phyloP scores from a whole-genome alignment of 2,329 filamentous ascomycete genomes.

The Trichoderma pleuroti region DNA sequence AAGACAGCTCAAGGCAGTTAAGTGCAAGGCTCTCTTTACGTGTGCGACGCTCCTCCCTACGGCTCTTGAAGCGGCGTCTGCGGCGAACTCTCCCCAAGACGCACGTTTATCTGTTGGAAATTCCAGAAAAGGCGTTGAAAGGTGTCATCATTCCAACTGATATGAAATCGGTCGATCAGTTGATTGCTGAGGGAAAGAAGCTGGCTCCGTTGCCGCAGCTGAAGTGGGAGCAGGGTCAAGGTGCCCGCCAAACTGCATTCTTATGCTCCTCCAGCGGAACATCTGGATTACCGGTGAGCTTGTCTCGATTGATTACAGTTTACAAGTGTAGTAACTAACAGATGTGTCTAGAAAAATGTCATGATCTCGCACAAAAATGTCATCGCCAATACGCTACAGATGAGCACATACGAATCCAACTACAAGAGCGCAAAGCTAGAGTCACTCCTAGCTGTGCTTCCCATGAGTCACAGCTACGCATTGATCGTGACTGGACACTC shows the following conservation, averaged over 20 bases:
- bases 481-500: constrained; percentile 67
- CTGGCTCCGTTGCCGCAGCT: constrained; percentile 43
- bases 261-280: constrained; percentile 73
- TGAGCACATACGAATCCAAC: constrained; percentile 42
- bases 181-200: constrained; percentile 54
- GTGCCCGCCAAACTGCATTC: constrained; percentile 61
- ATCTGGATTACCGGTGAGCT: constrained; percentile 62
- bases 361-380: constrained; percentile 75
- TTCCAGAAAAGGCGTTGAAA: constrained; percentile 51
- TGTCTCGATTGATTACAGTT: neutral
- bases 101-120: constrained; percentile 62
- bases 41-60: constrained; percentile 60
- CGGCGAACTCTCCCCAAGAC: constrained; percentile 57
- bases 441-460: constrained; percentile 59
- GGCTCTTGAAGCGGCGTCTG: constrained; percentile 59
- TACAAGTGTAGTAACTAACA: neutral
- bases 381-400: constrained; percentile 68
- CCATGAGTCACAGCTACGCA: constrained; percentile 75
- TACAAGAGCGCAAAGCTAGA: constrained; percentile 24
- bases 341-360: constrained; percentile 60
- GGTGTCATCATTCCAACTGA: constrained; percentile 64
- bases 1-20: constrained; percentile 63
- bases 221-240: constrained; percentile 58
- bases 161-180: constrained; percentile 60
- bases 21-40: constrained; percentile 66